These are phyloP conservation scores for Aphanomyces astaci DNA, from an alignment of 352 stramenopile species.

Conservation along the genomic window DNA sequence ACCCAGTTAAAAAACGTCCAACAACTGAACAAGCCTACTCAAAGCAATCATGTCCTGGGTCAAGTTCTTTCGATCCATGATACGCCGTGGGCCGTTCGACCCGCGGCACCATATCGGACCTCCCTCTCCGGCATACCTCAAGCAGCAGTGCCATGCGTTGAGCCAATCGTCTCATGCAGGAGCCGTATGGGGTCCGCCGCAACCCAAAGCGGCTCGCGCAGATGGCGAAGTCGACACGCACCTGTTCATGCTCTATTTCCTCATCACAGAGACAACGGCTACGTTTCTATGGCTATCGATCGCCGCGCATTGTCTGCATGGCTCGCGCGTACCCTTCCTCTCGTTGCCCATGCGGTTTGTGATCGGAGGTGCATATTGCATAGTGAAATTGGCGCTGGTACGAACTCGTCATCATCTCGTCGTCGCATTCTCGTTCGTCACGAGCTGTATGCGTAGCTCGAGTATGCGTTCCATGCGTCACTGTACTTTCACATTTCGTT, in stretches of 20 bases:
- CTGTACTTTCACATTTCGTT: slow-evolving; percentile 14
- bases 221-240: slow-evolving; percentile 38
- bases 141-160: background rate
- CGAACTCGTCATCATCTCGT: too few species aligned
- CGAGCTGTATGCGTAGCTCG: background rate
- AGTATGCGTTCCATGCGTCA: slow-evolving; percentile 9
- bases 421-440: background rate
- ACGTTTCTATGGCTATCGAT: slow-evolving; percentile 78
- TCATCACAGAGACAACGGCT: slow-evolving; percentile 61
- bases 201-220: background rate
- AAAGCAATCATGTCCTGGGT: background rate
- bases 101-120: background rate
- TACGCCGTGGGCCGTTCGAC: background rate
- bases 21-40: background rate
- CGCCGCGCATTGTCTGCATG: slow-evolving; percentile 63
- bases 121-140: background rate
- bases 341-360: slow-evolving; percentile 50
- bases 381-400: slow-evolving; percentile 69
- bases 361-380: slow-evolving; percentile 66
- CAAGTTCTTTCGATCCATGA: background rate
- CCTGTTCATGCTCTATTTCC: slow-evolving; percentile 74
- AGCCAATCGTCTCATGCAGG: background rate
- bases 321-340: slow-evolving; percentile 55
- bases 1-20: background rate
- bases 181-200: slow-evolving; percentile 1